Conservation (phyloP, 2,329 filamentous ascomycete genomes). For the Cryphonectria nitschkei region DNA sequence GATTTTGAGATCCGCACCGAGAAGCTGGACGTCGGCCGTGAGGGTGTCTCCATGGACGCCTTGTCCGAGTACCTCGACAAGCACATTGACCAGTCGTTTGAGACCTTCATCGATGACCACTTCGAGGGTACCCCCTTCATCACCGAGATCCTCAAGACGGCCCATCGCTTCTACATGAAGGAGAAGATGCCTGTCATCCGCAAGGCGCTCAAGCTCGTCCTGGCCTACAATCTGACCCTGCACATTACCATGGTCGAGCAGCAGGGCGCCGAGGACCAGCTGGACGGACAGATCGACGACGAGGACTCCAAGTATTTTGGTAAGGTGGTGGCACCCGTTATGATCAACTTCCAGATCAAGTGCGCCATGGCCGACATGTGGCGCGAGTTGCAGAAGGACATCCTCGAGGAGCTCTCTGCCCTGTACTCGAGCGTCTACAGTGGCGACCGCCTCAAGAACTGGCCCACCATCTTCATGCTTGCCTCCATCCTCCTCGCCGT, state of each 20-base stretch:
- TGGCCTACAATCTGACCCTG: constrained; percentile 93
- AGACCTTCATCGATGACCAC: constrained; percentile 92
- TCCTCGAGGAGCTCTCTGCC: constrained; percentile 87
- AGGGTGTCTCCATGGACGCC: constrained; percentile 79
- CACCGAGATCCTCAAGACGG: constrained; percentile 94
- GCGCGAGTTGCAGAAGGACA: constrained; percentile 95
- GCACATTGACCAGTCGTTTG: constrained; percentile 89
- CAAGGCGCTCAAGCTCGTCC: constrained; percentile 91
- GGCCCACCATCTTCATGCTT: constrained; percentile 98
- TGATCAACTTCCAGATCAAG: constrained; percentile 99
- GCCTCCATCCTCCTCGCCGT: constrained; percentile 90
- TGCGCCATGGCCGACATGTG: constrained; percentile 96
- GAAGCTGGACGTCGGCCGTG: constrained; percentile 84
- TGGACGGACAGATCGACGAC: constrained; percentile 84
- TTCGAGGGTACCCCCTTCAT: constrained; percentile 95
- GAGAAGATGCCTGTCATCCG: constrained; percentile 88
- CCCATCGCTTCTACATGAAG: constrained; percentile 88
- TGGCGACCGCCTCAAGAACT: constrained; percentile 96
- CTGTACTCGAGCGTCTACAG: constrained; percentile 98
- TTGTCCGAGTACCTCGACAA: constrained; percentile 93
- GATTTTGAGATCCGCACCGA: constrained; percentile 87
- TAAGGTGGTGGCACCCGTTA: constrained; percentile 90
- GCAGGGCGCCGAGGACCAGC: constrained; percentile 75
- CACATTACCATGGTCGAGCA: constrained; percentile 95
- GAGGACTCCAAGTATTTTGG: constrained; percentile 85